Evolutionary conservation across 805 yeast genomes (phyloP).

Genomic region (Candida methanosorbosa): DNA sequence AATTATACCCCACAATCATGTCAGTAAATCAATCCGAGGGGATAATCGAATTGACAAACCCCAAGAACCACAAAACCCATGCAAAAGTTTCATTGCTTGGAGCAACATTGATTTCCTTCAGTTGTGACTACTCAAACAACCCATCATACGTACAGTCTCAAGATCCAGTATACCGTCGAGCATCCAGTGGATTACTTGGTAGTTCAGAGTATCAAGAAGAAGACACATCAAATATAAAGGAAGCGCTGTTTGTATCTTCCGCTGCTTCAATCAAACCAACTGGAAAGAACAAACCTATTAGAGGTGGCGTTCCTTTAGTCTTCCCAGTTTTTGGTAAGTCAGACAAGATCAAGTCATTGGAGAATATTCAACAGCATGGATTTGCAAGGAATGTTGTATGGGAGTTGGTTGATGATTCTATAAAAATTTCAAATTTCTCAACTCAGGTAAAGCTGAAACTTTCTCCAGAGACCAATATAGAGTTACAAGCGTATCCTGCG

Average conservation of each 20-base stretch:
- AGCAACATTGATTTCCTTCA: constrained; percentile 9
- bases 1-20: no score
- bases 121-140: constrained; percentile 8
- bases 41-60: constrained; percentile 6
- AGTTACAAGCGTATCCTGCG: constrained; percentile 4
- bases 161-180: background rate
- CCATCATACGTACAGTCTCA: background rate
- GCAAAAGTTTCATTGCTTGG: constrained; percentile 10
- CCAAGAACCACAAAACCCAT: constrained; percentile 1
- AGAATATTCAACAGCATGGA: constrained; percentile 12
- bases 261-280: constrained; percentile 5
- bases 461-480: constrained; percentile 1
- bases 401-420: constrained; percentile 12
- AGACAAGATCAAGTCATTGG: constrained; percentile 7
- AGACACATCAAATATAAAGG: background rate
- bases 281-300: constrained; percentile 7
- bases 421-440: constrained; percentile 5
- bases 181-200: background rate
- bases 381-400: constrained; percentile 13
- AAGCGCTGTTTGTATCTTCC: background rate
- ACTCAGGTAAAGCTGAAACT: constrained; percentile 9
- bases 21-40: no score
- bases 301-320: constrained; percentile 13
- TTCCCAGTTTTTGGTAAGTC: constrained; percentile 15
- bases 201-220: background rate